Evolutionary conservation across 2,329 filamentous ascomycete genomes (phyloP), one percentile per base, ranked within the genome.

Genomic region (Penicillium corylophilum): DNA sequence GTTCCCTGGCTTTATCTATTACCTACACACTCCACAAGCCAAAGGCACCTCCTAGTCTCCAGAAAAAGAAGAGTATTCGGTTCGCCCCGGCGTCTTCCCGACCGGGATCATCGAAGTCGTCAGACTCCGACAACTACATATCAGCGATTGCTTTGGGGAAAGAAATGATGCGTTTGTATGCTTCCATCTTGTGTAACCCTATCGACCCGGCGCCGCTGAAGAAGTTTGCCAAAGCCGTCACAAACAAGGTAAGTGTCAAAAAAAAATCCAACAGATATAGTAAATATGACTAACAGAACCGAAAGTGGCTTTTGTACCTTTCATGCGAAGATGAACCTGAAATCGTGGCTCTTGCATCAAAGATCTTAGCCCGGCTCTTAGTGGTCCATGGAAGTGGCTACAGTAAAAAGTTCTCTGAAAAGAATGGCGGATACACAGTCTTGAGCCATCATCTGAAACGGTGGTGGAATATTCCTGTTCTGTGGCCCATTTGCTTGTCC

Each of bases 181-280:
- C 87, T 7, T 81, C 85, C 23, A 78, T 96, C 10, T 77, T 96
- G 9, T 96, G 91, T 64, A 85, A 89, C 55, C 83, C 84, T 62
- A 81, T 81, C 20, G 90, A 86, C 57, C 74, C 81, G 9, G 77
- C 77, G 13, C 85, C 87, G 55, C 88, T 96, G 50, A 84, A 86
- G 65, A 94, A 91, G 63, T 97, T 99, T 76, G 90, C 91, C 5
- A 89, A 88, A 65, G 95, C 93, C 1, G 93, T 99, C 8, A 96
- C 93, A 20, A 96, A 95, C 62, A 96, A 96, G 81, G 89, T 90
- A 76, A 65, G 77, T 71, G 20, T 20, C 8, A 24, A 13, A 9
- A 22, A 15, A 6, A n/a, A n/a, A n/a, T n/a, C 9, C 31, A 47
- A 7, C 10, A 15, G 8, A 22, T 35, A 24, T 28, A 40, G 53